Percentiles rank a stretch among this genome's conserved stretches.
phyloP scores from a whole-genome alignment of 2,329 filamentous ascomycete genomes.

The Alternaria panax region DNA sequence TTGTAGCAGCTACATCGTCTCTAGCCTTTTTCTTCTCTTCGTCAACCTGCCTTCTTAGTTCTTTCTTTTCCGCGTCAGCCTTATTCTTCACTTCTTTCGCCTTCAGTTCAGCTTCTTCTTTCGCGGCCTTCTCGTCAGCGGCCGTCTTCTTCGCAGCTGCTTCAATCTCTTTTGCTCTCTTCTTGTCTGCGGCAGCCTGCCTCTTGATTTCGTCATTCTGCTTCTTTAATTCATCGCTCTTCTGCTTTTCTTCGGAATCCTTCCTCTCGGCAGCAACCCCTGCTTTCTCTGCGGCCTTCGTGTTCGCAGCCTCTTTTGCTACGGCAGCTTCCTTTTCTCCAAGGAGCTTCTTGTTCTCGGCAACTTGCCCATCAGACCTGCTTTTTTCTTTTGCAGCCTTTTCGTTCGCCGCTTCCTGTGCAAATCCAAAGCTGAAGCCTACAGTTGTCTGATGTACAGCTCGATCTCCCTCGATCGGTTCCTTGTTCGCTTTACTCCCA shows the following conservation, averaged over 20 bases:
- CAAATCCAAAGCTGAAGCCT: not conserved
- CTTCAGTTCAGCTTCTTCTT: not conserved
- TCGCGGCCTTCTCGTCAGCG: not conserved
- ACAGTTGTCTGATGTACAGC: not conserved
- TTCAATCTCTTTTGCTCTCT: not conserved
- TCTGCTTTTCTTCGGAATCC: not conserved
- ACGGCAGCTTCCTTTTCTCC: not conserved
- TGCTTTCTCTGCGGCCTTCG: not conserved
- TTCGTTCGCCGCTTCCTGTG: not conserved
- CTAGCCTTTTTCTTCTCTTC: not conserved
- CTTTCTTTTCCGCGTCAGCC: not conserved
- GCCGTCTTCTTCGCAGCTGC: not conserved
- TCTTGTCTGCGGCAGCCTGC: not conserved
- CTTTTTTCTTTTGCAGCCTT: not conserved
- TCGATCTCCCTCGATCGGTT: not conserved
- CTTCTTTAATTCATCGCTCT: not conserved
- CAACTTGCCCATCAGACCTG: not conserved
- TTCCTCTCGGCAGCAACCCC: not conserved
- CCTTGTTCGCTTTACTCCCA: not conserved
- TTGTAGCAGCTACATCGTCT: not conserved
- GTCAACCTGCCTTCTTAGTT: not conserved
- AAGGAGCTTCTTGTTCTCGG: not conserved
- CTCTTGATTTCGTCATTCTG: not conserved
- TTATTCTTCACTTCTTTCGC: not conserved
- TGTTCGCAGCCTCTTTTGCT: not conserved